These are phyloP conservation scores for Arachis hypogaea DNA, from an alignment of 306 rosid genomes.

Conservation along the genomic window DNA sequence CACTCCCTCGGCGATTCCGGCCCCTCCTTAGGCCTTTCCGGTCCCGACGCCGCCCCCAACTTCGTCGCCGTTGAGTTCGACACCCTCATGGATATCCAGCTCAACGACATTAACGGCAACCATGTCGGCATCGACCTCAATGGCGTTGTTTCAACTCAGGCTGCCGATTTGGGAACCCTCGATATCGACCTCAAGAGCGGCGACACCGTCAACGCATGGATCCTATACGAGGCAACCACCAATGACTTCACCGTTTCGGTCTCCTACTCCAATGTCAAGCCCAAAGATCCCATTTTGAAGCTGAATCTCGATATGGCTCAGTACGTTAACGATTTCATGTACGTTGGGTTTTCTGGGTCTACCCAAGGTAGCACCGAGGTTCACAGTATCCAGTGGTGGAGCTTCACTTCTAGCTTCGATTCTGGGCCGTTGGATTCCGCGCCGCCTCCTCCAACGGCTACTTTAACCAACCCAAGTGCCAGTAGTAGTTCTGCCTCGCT, in stretches of 20 bases:
- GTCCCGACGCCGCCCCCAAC: conserved; percentile 37
- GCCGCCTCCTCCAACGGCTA: conserved; percentile 59
- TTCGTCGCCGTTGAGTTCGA: conserved; percentile 86
- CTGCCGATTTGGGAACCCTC: conserved; percentile 53
- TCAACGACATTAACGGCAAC: conserved; percentile 79
- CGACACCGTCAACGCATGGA: conserved; percentile 71
- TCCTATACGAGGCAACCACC: conserved; percentile 63
- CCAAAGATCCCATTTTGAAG: conserved; percentile 66
- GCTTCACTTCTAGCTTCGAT: conserved; percentile 67
- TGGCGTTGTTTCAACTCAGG: conserved; percentile 63
- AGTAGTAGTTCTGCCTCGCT: conserved; percentile 3
- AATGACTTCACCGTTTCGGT: conserved; percentile 59
- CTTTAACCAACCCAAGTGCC: conserved; percentile 60
- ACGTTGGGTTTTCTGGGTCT: conserved; percentile 87
- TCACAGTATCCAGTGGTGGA: conserved; percentile 87
- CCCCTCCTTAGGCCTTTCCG: conserved; percentile 60
- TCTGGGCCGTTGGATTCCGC: conserved; percentile 38
- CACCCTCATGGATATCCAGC: conserved; percentile 82
- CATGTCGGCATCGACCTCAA: conserved; percentile 86
- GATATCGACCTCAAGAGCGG: conserved; percentile 83
- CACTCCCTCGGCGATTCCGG: conserved; percentile 61
- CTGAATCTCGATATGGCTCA: conserved; percentile 63
- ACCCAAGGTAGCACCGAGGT: conserved; percentile 91
- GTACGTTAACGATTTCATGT: conserved; percentile 74
- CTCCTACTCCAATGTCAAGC: conserved; percentile 82